A percentile compares a stretch with the other conserved stretches of the same genome.
These are phyloP conservation scores for Spirogloea muscicola DNA, from an alignment of 139 green algal genomes.

Conservation along the genomic window DNA sequence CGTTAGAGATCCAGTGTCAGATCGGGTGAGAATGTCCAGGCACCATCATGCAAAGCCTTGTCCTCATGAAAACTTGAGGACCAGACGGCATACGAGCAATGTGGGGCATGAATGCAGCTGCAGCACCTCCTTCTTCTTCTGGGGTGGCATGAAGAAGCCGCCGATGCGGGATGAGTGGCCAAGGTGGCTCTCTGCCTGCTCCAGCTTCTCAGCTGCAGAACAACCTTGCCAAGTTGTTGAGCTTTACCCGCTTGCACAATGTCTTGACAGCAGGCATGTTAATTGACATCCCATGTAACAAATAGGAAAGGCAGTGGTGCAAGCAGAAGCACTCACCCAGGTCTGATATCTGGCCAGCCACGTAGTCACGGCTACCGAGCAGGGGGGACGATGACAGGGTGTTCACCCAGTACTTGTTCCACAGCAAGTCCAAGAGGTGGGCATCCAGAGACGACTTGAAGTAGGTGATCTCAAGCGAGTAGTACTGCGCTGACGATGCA, in stretches of 20 bases:
- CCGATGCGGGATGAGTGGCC: slow-evolving; percentile 53
- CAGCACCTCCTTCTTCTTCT: slow-evolving; percentile 44
- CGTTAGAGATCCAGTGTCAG: too few relatives aligned
- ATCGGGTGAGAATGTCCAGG: too few relatives aligned
- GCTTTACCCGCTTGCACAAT: too few relatives aligned
- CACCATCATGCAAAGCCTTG: too few relatives aligned
- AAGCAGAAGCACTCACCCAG: slow-evolving; percentile 55
- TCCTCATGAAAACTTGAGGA: too few relatives aligned
- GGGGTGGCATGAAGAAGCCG: slow-evolving; percentile 56
- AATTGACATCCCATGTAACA: too few relatives aligned
- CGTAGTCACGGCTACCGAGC: slow-evolving; percentile 69
- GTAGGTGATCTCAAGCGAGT: slow-evolving; percentile 72
- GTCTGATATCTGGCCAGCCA: slow-evolving; percentile 76
- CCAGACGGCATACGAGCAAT: too few relatives aligned
- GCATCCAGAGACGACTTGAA: slow-evolving; percentile 89
- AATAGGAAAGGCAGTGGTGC: too few relatives aligned
- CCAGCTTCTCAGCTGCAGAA: slow-evolving; percentile 80
- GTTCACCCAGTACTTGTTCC: slow-evolving; percentile 94
- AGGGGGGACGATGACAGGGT: slow-evolving; percentile 80
- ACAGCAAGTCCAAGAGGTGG: slow-evolving; percentile 82
- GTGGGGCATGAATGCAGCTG: too few relatives aligned
- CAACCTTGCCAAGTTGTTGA: neutral
- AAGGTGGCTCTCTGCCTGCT: slow-evolving; percentile 67
- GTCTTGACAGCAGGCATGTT: too few relatives aligned
- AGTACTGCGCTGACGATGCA: too few relatives aligned